Percentiles rank a stretch among this genome's conserved stretches.
These are phyloP conservation scores for Combretum micranthum DNA, from an alignment of 345 rosid genomes.

Conservation along the genomic window DNA sequence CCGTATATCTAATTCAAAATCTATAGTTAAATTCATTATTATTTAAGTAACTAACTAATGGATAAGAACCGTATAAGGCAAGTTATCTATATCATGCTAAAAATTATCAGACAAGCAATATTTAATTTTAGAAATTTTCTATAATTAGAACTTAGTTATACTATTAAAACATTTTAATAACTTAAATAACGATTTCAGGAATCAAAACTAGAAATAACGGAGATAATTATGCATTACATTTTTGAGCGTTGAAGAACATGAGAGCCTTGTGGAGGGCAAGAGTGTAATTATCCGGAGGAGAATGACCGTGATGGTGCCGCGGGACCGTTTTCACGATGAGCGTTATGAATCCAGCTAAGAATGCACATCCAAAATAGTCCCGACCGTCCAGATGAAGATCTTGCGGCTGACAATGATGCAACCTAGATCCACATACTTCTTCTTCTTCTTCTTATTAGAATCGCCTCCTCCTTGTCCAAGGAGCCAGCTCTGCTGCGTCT, in stretches of 20 bases:
- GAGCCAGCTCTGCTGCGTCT: conserved; percentile 99
- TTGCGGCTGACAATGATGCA: conserved; percentile 93
- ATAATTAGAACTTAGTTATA: background rate
- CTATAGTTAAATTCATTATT: too few relatives aligned
- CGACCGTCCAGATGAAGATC: conserved; percentile 94
- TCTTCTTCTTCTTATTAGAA: conserved; percentile 82
- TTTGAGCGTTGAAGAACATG: conserved; percentile 96
- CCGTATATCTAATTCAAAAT: too few relatives aligned
- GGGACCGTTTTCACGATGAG: conserved; percentile 86
- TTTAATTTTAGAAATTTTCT: too few relatives aligned
- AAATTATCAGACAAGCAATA: background rate
- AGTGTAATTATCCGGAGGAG: conserved; percentile 82
- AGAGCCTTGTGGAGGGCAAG: conserved; percentile 91
- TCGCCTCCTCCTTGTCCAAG: conserved; percentile 55
- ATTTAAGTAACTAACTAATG: too few relatives aligned
- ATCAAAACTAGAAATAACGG: background rate
- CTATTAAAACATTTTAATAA: background rate
- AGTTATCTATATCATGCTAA: background rate
- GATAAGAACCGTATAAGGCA: background rate
- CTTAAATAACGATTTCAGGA: background rate
- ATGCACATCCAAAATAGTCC: conserved; percentile 47
- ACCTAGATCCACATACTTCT: conserved; percentile 90
- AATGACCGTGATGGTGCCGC: conserved; percentile 43
- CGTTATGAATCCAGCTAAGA: conserved; percentile 64
- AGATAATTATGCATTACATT: conserved; percentile 29